These are phyloP conservation scores for Thielaviopsis cerberus DNA, from an alignment of 2,329 filamentous ascomycete species.

Conservation along the genomic window DNA sequence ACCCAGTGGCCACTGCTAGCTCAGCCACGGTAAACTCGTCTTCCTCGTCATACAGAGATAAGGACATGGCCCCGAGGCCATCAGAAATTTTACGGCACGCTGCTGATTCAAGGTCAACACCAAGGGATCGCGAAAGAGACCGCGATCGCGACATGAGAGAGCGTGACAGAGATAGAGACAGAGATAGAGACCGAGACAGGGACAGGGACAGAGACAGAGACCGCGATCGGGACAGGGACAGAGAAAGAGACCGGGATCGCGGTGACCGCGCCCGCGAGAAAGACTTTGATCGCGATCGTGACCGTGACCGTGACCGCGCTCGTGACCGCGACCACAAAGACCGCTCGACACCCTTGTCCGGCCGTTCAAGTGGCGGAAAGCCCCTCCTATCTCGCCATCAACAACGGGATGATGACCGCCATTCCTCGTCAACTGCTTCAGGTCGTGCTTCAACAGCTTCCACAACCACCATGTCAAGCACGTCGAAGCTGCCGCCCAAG, in stretches of 20 bases:
- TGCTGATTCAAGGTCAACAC: background rate
- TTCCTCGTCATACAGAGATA: background rate
- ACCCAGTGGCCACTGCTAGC: background rate
- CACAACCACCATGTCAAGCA: background rate
- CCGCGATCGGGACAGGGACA: background rate
- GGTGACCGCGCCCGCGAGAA: background rate
- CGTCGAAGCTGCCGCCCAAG: background rate
- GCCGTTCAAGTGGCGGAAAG: background rate
- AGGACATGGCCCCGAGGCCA: background rate
- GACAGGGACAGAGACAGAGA: slow-evolving; percentile 1
- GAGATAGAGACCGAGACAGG: background rate
- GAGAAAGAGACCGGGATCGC: slow-evolving; percentile 3
- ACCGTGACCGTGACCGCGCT: slow-evolving; percentile 1
- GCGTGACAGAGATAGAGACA: background rate
- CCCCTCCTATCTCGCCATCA: background rate
- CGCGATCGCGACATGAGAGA: background rate
- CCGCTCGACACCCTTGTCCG: background rate
- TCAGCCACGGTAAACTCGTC: background rate
- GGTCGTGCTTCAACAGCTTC: background rate
- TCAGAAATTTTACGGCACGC: background rate
- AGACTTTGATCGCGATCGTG: background rate
- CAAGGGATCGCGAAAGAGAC: slow-evolving; percentile 1
- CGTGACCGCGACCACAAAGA: slow-evolving; percentile 1
- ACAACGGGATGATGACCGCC: background rate
- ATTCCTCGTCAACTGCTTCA: background rate